Percentiles rank a stretch among this genome's conserved stretches.
Evolutionary conservation across 208 protist genomes (phyloP).

Genomic region (Leishmania lainsoni): DNA sequence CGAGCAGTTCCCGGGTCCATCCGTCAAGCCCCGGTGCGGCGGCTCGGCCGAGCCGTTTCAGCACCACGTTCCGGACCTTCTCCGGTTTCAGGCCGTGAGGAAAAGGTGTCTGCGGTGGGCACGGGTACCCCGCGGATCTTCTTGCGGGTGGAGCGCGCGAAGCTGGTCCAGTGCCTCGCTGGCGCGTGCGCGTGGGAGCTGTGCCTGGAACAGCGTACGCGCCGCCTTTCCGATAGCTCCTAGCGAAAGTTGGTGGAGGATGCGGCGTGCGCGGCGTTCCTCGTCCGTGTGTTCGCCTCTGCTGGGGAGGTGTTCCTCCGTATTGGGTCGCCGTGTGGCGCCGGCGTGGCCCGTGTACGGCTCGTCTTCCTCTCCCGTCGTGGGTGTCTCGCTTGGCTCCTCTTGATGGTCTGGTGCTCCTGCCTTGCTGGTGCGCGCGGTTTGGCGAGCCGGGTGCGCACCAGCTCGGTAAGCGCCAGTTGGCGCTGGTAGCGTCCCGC

Average conservation of each 20-base stretch:
- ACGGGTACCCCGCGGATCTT: not conserved
- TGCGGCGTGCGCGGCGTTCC: too few species aligned
- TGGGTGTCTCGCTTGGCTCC: not conserved
- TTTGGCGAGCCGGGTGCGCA: too few species aligned
- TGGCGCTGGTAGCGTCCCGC: too few species aligned
- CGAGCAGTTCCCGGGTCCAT: constrained; percentile 32
- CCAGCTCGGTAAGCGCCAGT: too few species aligned
- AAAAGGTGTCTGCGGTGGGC: not conserved
- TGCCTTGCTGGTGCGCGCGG: not conserved
- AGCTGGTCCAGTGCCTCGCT: constrained; percentile 2
- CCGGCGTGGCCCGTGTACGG: not conserved
- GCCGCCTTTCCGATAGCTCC: too few species aligned
- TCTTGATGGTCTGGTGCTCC: not conserved
- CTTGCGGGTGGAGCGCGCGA: constrained; percentile 17
- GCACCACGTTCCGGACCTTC: constrained; percentile 8
- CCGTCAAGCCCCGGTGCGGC: constrained; percentile 30
- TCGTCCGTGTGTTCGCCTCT: too few species aligned
- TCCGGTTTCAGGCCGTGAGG: constrained; percentile 2
- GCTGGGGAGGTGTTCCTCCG: not conserved
- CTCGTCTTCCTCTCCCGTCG: not conserved
- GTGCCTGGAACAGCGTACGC: constrained; percentile 14
- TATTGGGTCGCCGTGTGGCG: not conserved
- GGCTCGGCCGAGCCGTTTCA: constrained; percentile 13
- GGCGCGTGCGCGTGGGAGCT: not conserved
- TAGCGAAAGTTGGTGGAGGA: too few species aligned